A percentile compares a stretch with the other conserved stretches of the same genome.
These are phyloP conservation scores for Ceratocystis ficicola DNA, from an alignment of 2,329 filamentous ascomycete species.

Conservation along the genomic window DNA sequence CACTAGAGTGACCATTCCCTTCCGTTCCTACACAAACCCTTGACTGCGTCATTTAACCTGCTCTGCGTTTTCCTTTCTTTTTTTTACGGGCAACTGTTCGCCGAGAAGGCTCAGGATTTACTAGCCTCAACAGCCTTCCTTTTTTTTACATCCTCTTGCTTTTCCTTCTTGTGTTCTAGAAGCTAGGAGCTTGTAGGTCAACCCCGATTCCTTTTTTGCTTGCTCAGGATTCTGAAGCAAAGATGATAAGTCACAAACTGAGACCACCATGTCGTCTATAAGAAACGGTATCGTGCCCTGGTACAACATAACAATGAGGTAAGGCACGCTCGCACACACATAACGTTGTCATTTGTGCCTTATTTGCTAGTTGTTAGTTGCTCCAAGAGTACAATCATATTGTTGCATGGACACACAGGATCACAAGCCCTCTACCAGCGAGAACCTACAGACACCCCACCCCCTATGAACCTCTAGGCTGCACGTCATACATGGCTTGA, in stretches of 20 bases:
- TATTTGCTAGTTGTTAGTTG: too few relatives aligned
- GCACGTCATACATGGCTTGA: too few relatives aligned
- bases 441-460: too few relatives aligned
- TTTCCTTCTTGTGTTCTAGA: not conserved
- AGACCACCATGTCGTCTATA: not conserved
- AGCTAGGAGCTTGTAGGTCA: conserved; percentile 1
- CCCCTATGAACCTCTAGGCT: too few relatives aligned
- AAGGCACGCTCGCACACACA: not conserved
- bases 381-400: too few relatives aligned
- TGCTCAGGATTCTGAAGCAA: conserved; percentile 1
- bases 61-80: not conserved
- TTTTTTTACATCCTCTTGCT: not conserved
- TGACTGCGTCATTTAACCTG: too few relatives aligned
- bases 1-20: not conserved
- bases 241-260: conserved; percentile 1
- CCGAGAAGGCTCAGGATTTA: not conserved
- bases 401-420: too few relatives aligned
- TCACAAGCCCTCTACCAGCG: too few relatives aligned
- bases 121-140: not conserved
- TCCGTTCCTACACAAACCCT: not conserved
- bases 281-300: not conserved
- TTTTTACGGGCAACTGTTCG: not conserved
- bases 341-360: too few relatives aligned
- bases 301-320: not conserved
- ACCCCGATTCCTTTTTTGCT: not conserved